These are phyloP conservation scores for Prunus persica DNA, from an alignment of 306 rosid genomes.

Conservation along the genomic window DNA sequence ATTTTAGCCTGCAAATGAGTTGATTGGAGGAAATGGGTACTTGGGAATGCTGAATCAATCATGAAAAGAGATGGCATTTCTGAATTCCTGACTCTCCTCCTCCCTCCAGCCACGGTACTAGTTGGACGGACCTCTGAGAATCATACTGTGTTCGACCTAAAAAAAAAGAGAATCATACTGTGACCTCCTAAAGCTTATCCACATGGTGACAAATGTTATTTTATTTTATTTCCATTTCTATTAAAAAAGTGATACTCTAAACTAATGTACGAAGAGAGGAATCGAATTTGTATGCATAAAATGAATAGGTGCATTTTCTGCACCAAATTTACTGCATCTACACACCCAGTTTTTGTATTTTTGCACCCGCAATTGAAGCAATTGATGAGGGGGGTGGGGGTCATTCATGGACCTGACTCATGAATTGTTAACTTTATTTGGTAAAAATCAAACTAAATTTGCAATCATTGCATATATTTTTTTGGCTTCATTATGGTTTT, in stretches of 20 bases:
- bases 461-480: not conserved
- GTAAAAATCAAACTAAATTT: not conserved
- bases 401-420: too few relatives aligned
- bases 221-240: too few relatives aligned
- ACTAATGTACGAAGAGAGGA: too few relatives aligned
- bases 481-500: not conserved
- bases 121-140: slow-evolving; percentile 42
- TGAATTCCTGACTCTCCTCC: slow-evolving; percentile 37
- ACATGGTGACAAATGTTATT: not conserved
- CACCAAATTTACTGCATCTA: not conserved
- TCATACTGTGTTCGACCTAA: not conserved
- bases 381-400: not conserved
- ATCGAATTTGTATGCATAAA: too few relatives aligned
- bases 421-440: too few relatives aligned
- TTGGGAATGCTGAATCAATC: slow-evolving; percentile 59
- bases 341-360: not conserved
- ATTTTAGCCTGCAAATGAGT: slow-evolving; percentile 28
- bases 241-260: too few relatives aligned
- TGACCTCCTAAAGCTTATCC: not conserved
- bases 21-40: slow-evolving; percentile 48
- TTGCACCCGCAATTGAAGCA: slow-evolving; percentile 12
- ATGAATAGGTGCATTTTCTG: not conserved
- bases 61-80: slow-evolving; percentile 50
- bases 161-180: not conserved
- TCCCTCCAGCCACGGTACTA: slow-evolving; percentile 32